Percentiles rank a stretch among this genome's conserved stretches.
Evolutionary conservation across 176 grass and related monocot species (phyloP).

Genomic region (Bolboschoenus planiculmis): DNA sequence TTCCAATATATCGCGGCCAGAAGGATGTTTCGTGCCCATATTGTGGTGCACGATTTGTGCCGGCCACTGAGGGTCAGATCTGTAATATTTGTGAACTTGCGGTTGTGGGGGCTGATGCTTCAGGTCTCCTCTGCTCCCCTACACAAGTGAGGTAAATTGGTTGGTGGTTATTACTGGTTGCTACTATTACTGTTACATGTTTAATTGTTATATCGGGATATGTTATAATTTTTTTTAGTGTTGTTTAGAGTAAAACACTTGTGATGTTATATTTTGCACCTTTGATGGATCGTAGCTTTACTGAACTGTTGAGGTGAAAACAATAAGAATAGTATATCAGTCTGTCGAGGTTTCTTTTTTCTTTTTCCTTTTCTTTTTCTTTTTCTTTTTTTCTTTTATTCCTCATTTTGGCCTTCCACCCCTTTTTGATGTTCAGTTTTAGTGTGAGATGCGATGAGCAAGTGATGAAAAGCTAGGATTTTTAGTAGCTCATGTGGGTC

Average conservation of each 20-base stretch:
- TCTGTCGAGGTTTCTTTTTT: slow-evolving; percentile 27
- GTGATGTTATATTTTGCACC: slow-evolving; percentile 23
- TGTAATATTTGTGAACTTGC: slow-evolving; percentile 85
- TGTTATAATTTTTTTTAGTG: slow-evolving; percentile 21
- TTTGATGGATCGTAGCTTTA: slow-evolving; percentile 2
- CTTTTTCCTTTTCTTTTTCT: too few species aligned
- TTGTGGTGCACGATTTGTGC: slow-evolving; percentile 65
- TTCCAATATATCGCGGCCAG: slow-evolving; percentile 94
- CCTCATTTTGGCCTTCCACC: not conserved
- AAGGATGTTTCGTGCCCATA: slow-evolving; percentile 87
- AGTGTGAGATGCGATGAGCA: slow-evolving; percentile 27
- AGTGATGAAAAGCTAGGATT: slow-evolving; percentile 40
- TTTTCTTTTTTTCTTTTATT: not conserved
- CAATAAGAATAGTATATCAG: slow-evolving; percentile 66
- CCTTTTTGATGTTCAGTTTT: slow-evolving; percentile 18
- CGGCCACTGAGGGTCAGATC: slow-evolving; percentile 57
- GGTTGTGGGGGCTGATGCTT: slow-evolving; percentile 66
- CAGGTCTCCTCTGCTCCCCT: slow-evolving; percentile 74
- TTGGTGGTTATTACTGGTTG: slow-evolving; percentile 18
- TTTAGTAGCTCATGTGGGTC: slow-evolving; percentile 18
- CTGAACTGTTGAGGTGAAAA: slow-evolving; percentile 40
- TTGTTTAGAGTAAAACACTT: slow-evolving; percentile 9
- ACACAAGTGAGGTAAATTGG: slow-evolving; percentile 69
- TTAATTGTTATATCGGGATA: slow-evolving; percentile 19
- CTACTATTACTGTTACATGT: slow-evolving; percentile 23